Evolutionary conservation across 257 asterid species (phyloP), one percentile per base, ranked within the genome.

Genomic region (Nicotiana tomentosiformis): DNA sequence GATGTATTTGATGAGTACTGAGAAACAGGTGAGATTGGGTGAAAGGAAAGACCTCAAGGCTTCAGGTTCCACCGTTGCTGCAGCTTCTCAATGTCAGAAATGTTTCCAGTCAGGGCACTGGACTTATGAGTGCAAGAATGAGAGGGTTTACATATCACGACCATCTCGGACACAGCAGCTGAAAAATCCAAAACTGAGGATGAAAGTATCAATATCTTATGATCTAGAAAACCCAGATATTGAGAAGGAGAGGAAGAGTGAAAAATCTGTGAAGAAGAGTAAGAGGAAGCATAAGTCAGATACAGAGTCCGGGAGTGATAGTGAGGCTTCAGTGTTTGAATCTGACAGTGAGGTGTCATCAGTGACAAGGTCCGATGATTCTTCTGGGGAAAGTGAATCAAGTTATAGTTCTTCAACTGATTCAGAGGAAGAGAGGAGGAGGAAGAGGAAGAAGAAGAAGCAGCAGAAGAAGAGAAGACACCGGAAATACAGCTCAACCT

Each of bases 111-210:
- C 93, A 2, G 97, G 97, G 67, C 97, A 93, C 85, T 94, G 99
- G 99, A 96, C 99, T 1, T 95, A 96, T 26, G 99, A 94, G 87
- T 94, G 99, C 89, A 91, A 92, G 94, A 93, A 94, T 6, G 98
- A 94, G 80, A 87, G 99, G 85, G 98, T 96, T 43, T 96, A 94
- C 78, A 90, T 96, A 56, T 94, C 99, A 43, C 84, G 98, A 5
- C 98, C 98, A 1, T 96, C 97, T 7, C 93, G 98, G 2, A 92
- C 97, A 0, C 97, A 94, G 90, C 99, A 93, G 55, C 85, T 94
- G 85, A 96, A 94, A 84, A 96, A 96, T 88, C 99, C 99, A 0
- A 93, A 92, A 80, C 89, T 94, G 61, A 89, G 98, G 87, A 93
- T 96, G 98, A 91, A 90, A 85, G 69, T 89, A 9, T 90, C 94